These are phyloP conservation scores for Erodium trifolium DNA, from an alignment of 441 rosid species.

Conservation along the genomic window DNA sequence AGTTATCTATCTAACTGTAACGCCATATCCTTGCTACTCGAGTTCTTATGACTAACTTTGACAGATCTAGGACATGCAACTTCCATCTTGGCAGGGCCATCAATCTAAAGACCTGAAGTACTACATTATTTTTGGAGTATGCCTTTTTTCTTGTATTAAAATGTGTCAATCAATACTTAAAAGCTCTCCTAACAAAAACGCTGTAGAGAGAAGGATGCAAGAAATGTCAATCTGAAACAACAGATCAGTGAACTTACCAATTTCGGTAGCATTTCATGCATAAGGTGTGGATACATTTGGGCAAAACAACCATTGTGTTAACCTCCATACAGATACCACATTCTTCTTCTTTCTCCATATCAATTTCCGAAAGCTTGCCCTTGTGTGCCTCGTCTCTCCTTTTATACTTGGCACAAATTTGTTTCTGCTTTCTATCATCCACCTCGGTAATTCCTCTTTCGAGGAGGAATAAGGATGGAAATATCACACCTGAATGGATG, in stretches of 20 bases:
- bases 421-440: slow-evolving; percentile 70
- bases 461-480: slow-evolving; percentile 73
- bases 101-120: too few species aligned
- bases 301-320: slow-evolving; percentile 55
- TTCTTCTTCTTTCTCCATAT: slow-evolving; percentile 69
- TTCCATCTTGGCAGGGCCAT: too few species aligned
- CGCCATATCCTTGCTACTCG: too few species aligned
- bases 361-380: slow-evolving; percentile 43
- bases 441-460: slow-evolving; percentile 64
- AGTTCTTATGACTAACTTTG: too few species aligned
- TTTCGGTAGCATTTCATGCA: slow-evolving; percentile 67
- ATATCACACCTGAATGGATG: slow-evolving; percentile 51
- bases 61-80: too few species aligned
- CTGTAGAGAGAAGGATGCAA: neutral
- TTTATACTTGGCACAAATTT: slow-evolving; percentile 44
- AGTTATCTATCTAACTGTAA: too few species aligned
- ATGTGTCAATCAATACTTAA: too few species aligned
- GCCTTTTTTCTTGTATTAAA: too few species aligned
- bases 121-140: too few species aligned
- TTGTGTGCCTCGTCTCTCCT: slow-evolving; percentile 41
- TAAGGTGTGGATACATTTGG: slow-evolving; percentile 69
- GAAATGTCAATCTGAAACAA: neutral
- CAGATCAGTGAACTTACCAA: slow-evolving; percentile 42
- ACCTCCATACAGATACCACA: slow-evolving; percentile 88
- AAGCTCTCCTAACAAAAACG: too few species aligned